Conservation (phyloP, 345 rosid species). For the Durio zibethinus region DNA sequence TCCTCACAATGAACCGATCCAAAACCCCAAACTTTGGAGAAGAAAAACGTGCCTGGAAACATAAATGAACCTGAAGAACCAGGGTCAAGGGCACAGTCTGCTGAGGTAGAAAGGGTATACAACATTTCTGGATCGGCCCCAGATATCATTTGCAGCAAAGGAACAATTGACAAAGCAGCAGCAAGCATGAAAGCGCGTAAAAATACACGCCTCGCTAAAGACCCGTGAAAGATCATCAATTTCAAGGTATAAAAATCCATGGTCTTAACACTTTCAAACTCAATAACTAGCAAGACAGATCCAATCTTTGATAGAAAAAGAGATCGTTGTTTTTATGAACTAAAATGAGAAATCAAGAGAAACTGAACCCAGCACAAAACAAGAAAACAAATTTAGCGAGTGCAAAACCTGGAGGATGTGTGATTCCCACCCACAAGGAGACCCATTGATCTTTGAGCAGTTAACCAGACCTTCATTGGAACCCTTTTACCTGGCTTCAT, state of each 20-base stretch:
- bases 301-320: conserved; percentile 4
- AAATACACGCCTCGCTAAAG: conserved; percentile 57
- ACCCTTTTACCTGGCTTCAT: conserved; percentile 32
- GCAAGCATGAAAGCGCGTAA: conserved; percentile 54
- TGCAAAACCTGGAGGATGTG: conserved; percentile 97
- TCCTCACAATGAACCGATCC: conserved; percentile 43
- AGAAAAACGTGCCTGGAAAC: conserved; percentile 25
- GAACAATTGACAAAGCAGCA: conserved; percentile 49
- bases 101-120: conserved; percentile 22
- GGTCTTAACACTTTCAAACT: background rate
- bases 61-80: conserved; percentile 29
- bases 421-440: conserved; percentile 99
- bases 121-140: conserved; percentile 38
- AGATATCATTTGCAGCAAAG: conserved; percentile 46
- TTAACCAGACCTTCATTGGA: conserved; percentile 70
- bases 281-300: background rate
- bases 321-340: background rate
- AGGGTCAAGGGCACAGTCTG: conserved; percentile 38
- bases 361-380: conserved; percentile 25
- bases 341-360: conserved; percentile 29
- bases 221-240: conserved; percentile 42
- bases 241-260: conserved; percentile 55
- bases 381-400: conserved; percentile 48
- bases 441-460: conserved; percentile 60
- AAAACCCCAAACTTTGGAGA: conserved; percentile 40